phyloP scores from a whole-genome alignment of 192 early-diverging fungal species.

The Entomortierella chlamydospora region DNA sequence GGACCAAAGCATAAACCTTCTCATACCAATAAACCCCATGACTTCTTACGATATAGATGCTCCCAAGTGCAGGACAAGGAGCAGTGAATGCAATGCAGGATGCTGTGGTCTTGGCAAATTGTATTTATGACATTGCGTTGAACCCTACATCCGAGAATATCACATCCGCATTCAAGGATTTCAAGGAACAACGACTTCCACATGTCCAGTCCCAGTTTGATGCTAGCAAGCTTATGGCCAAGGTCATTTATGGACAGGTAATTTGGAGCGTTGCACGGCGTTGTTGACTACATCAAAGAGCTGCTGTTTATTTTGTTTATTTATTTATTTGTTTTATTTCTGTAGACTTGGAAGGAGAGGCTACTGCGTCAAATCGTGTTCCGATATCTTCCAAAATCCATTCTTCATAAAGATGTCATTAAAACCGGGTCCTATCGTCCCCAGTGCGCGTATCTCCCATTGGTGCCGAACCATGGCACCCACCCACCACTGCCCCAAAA shows the following conservation, averaged over 20 bases:
- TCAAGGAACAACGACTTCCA: slow-evolving; percentile 10
- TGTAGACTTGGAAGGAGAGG: not conserved
- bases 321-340: too few relatives aligned
- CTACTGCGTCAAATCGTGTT: not conserved
- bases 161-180: slow-evolving; percentile 9
- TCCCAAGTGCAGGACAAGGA: slow-evolving; percentile 7
- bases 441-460: not conserved
- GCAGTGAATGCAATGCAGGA: slow-evolving; percentile 28
- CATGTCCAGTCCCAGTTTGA: slow-evolving; percentile 23
- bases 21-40: too few relatives aligned
- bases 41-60: too few relatives aligned
- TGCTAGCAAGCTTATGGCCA: slow-evolving; percentile 9
- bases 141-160: slow-evolving; percentile 1
- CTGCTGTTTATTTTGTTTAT: too few relatives aligned
- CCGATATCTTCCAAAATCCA: not conserved
- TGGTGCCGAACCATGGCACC: slow-evolving; percentile 15
- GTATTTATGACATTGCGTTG: slow-evolving; percentile 17
- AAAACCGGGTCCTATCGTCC: not conserved
- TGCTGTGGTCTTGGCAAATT: slow-evolving; percentile 16
- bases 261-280: too few relatives aligned
- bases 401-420: not conserved
- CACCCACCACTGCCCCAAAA: slow-evolving; percentile 16
- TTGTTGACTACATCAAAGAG: too few relatives aligned
- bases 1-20: too few relatives aligned
- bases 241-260: slow-evolving; percentile 21